Evolutionary conservation across 2,329 filamentous ascomycete species (phyloP), one percentile per base, ranked within the genome.

Genomic region (Hypomyces rosellus): DNA sequence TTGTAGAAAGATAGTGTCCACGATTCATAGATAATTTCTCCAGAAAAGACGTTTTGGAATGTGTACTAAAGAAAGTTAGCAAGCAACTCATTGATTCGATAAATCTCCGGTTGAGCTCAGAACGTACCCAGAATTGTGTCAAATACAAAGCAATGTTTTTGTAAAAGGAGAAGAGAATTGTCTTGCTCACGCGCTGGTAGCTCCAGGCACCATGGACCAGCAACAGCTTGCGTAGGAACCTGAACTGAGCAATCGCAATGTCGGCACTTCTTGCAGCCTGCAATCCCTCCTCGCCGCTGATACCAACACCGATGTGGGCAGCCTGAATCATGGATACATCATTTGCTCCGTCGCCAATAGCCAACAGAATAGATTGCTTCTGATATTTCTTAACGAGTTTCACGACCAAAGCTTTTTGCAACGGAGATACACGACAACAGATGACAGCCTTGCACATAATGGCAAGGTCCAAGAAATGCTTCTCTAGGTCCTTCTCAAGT

Each of bases 291-390:
- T 95, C 81, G 69, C 93, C 93, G 63, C 90, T 96, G 68, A 99
- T 99, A 69, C 93, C 93, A 41, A 99, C 89, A 57, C 93, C 93
- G 57, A 99, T 95, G 66, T 99, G 93, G 12, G 93, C 93, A 11
- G 93, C 93, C 73, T 99, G 93, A 49, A 99, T 99, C 93, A 99
- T 99, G 15, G 92, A 96, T n/a, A 99, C 93, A 63, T 99, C 93
- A 70, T 99, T 99, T 43, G 93, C 93, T 57, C 93, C 93, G 62
- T 99, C 93, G 59, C 93, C 93, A 66, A 99, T 96, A 46, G 93
- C 93, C 46, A 99, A 82, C 48, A 96, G 82, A 59, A 99, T 90
- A 12, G 89, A 83, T 65, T 96, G 88, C 58, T 93, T 81, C 66
- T 96, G 89, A 58, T 82, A 81, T 59, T 90, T 89, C 72, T 97